These are phyloP conservation scores for Suillus luteus DNA, from an alignment of 768 basidiomycete genomes.

Conservation along the genomic window DNA sequence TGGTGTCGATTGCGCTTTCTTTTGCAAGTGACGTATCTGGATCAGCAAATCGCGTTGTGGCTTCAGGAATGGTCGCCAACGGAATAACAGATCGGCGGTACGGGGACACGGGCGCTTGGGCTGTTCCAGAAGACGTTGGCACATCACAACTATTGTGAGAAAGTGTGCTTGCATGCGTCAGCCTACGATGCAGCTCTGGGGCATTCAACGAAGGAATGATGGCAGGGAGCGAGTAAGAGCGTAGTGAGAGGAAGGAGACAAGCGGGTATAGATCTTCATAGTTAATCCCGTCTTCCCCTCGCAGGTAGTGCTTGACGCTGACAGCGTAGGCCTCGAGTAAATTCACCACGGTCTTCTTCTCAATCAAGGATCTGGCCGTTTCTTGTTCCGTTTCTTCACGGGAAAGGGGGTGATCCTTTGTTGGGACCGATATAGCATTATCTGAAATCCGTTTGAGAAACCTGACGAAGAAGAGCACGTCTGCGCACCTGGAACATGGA, in stretches of 20 bases:
- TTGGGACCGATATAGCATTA: constrained; percentile 22
- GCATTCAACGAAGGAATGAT: constrained; percentile 39
- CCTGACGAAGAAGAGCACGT: constrained; percentile 14
- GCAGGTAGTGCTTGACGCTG: constrained; percentile 68
- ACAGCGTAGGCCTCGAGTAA: constrained; percentile 67
- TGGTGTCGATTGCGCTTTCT: not conserved
- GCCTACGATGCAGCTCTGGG: not conserved
- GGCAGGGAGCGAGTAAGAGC: constrained; percentile 50
- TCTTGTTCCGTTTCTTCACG: constrained; percentile 28
- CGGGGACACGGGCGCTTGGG: not conserved
- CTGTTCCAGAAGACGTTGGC: not conserved
- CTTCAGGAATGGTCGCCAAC: not conserved
- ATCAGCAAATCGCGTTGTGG: not conserved
- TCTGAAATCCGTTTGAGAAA: constrained; percentile 18
- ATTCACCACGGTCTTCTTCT: constrained; percentile 71
- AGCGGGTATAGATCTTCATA: constrained; percentile 59
- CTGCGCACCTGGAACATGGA: constrained; percentile 60
- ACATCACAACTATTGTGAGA: not conserved
- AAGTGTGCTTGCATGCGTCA: not conserved
- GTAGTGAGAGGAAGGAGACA: constrained; percentile 65
- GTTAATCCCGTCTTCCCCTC: constrained; percentile 47
- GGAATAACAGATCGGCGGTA: not conserved
- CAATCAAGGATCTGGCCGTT: constrained; percentile 53
- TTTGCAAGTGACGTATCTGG: not conserved
- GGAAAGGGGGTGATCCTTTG: constrained; percentile 13